Evolutionary conservation across 805 yeast species (phyloP), one percentile per base, ranked within the genome.

Genomic region (Priceomyces castillae): DNA sequence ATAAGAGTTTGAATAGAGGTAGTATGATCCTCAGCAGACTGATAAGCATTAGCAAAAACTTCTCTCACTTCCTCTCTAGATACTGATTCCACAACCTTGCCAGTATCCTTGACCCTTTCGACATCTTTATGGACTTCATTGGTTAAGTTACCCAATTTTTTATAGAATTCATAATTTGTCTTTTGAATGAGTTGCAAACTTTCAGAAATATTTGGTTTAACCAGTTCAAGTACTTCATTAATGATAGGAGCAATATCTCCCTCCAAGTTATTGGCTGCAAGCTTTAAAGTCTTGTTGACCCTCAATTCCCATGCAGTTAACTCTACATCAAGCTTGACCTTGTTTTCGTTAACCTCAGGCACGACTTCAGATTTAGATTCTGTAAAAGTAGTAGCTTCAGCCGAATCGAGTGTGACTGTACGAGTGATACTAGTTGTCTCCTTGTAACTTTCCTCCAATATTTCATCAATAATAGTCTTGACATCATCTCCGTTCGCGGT

Each of bases 11-110:
- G 69, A 7, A 70, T 57, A 14, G 41, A 35, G 2, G 46, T 41
- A 37, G 59, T 48, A 23, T 49, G 45, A 7, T 47, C 48, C 26
- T 58, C 62, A 3, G 65, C 59, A 11, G 50, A 48, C 10, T 58
- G 51, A 39, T 57, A 56, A 1, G 65, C 47, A 14, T 47, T 48
- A 12, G 53, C 49, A 18, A 71, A 68, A 17, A 53, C 49, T 44
- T 64, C 72, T 41, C 76, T 49, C 48, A 71, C 60, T 23, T 57
- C 61, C 49, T 71, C 71, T 39, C 76, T 52, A 2, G 61, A 41
- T 14, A 62, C 56, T 16, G 46, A 40, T 25, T 53, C 54, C 19
- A 37, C 30, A 5, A 39, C 26, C 22, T 41, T 40, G 18, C 49
- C 49, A 9, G 56, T 50, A 16, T 51, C 55, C 34, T 59, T 54